phyloP scores from a whole-genome alignment of 2,329 filamentous ascomycete genomes.

The Cladophialophora immunda region DNA sequence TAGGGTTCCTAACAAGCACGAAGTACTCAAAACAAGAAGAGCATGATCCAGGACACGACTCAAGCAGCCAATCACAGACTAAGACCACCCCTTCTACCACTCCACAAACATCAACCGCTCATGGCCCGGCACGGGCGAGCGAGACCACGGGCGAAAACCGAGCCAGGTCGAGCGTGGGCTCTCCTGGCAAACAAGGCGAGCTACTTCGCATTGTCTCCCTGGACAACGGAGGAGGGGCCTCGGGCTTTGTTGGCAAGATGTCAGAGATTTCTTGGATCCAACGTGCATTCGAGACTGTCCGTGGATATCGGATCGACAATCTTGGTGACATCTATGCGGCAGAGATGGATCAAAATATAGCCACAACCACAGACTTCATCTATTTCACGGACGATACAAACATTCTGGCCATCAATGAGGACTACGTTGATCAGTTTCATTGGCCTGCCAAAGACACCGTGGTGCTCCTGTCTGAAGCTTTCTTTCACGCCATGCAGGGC shows the following conservation, averaged over 20 bases:
- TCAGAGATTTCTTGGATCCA: conserved; percentile 39
- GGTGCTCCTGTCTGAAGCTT: conserved; percentile 33
- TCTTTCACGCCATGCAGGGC: conserved; percentile 36
- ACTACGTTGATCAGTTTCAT: conserved; percentile 30
- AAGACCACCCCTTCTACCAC: neutral
- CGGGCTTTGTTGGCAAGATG: conserved; percentile 37
- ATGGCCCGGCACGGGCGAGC: neutral
- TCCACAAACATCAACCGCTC: neutral
- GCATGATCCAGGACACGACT: too few relatives aligned
- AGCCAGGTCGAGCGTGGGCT: conserved; percentile 29
- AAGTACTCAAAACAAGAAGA: conserved; percentile 26
- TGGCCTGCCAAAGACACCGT: conserved; percentile 26
- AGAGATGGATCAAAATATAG: conserved; percentile 22
- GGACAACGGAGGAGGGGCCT: conserved; percentile 28
- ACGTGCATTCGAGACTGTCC: conserved; percentile 19
- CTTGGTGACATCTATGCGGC: neutral
- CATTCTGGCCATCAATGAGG: conserved; percentile 35
- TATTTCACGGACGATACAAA: conserved; percentile 38
- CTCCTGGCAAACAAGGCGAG: conserved; percentile 31
- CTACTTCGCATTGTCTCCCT: conserved; percentile 28
- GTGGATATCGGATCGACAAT: neutral
- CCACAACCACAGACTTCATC: conserved; percentile 21
- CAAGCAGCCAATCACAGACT: conserved; percentile 25
- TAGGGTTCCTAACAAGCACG: conserved; percentile 1
- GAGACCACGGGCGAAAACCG: conserved; percentile 14